Base-by-base conservation (phyloP, 768 basidiomycete species). In the Trametes gibbosa region DNA sequence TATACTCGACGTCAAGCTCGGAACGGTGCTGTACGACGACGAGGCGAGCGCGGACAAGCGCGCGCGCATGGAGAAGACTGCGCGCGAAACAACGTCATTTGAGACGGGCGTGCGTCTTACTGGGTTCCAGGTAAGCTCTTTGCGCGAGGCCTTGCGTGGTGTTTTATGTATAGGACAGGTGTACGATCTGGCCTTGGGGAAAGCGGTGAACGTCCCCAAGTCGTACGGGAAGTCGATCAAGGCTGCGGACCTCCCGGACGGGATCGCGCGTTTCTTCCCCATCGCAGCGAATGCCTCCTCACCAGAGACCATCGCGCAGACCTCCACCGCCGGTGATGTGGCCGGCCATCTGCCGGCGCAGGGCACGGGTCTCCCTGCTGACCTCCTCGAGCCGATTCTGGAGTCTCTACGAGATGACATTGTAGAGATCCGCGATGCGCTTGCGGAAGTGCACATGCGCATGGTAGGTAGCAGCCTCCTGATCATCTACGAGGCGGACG, bases 1-100 rank as follows among this genome's bases (percentile, higher is more conserved):
- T 64, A 82, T 97, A 57, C 77, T 98, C 27, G 96, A 99, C 70
- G 79, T 94, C 69, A 99, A 98, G 72, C 87, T 98, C 16, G 97
- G 97, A 1, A 95, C 89, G 0, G 77, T 89, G 1, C 80, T 98
- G n/a, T 91, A 90, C 62, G 93, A 91, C 50, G 82, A 86, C 21
- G 69, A 70, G 13, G 74, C 77, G 23, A 68, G 70, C 80, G 89
- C 81, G 2, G 91, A 90, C 57, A 99, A 99, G 75, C 79, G 82
- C 59, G 80, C 74, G 40, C 84, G 90, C 24, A 95, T 95, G 95
- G 76, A 81, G 56, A 79, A 83, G 65, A 77, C 80, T 1, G 93
- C 93, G 0, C 76, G 74, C 27, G 73, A 79, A 10, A 87, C 91
- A 0, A 98, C 96, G 1, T 88, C 84, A 10, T 69, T 79, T 2